Percentiles rank a stretch among this genome's conserved stretches.
phyloP scores from a whole-genome alignment of 345 rosid genomes.

The Psidium friedrichsthalianum region DNA sequence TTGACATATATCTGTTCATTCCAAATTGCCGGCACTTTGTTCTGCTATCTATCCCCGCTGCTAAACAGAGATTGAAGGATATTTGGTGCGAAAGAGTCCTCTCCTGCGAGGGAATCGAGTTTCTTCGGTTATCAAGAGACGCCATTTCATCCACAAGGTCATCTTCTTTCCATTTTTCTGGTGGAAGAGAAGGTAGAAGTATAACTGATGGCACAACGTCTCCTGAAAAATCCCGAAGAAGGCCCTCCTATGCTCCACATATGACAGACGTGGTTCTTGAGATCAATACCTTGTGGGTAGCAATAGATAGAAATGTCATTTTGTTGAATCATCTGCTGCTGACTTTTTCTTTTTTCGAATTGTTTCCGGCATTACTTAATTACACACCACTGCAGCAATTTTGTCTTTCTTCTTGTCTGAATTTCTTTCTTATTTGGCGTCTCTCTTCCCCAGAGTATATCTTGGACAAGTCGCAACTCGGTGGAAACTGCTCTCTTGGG shows the following conservation, averaged over 20 bases:
- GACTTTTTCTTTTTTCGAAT: background rate
- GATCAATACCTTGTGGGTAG: constrained; percentile 54
- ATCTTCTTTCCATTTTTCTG: constrained; percentile 22
- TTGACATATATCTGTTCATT: background rate
- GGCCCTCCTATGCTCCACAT: constrained; percentile 22
- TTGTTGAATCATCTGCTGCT: background rate
- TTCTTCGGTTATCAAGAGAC: constrained; percentile 20
- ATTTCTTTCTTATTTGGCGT: background rate
- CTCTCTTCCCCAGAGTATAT: constrained; percentile 32
- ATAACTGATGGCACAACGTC: constrained; percentile 13
- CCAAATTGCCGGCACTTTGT: no score
- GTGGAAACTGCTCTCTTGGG: constrained; percentile 62
- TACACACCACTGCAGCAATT: background rate
- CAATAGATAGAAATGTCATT: background rate
- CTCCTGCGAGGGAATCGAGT: constrained; percentile 9
- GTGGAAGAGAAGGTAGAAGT: constrained; percentile 28
- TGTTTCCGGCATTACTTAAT: background rate
- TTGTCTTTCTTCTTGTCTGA: background rate
- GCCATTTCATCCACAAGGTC: constrained; percentile 16
- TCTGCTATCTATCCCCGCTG: background rate
- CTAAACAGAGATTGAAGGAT: constrained; percentile 34
- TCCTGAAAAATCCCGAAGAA: constrained; percentile 25
- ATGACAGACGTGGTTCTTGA: constrained; percentile 69
- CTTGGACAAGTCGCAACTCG: constrained; percentile 60
- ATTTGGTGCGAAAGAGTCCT: constrained; percentile 27